phyloP scores from a whole-genome alignment of 176 grass and related monocot genomes.

The Ampelocalamus luodianensis region DNA sequence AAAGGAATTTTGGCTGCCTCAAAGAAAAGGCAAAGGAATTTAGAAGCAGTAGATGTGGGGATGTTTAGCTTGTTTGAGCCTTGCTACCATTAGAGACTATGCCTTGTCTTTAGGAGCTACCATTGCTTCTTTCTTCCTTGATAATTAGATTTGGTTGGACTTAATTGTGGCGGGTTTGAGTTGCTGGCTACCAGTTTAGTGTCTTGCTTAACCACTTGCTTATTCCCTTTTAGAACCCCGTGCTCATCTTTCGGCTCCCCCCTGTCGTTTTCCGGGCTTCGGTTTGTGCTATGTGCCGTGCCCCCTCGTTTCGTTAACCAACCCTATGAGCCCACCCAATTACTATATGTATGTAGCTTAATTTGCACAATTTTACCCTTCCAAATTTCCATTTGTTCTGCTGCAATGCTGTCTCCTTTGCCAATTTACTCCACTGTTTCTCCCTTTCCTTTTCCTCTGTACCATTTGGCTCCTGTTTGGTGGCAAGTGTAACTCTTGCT shows the following conservation, averaged over 20 bases:
- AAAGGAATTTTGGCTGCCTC: background rate
- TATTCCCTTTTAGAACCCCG: slow-evolving; percentile 15
- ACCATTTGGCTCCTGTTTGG: background rate
- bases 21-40: background rate
- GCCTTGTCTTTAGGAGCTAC: background rate
- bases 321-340: background rate
- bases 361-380: background rate
- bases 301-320: background rate
- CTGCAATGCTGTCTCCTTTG: background rate
- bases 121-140: background rate
- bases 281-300: slow-evolving; percentile 28
- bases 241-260: slow-evolving; percentile 20
- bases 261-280: slow-evolving; percentile 30
- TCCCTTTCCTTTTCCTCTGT: background rate
- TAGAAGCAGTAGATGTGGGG: background rate
- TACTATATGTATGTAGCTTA: fast-evolving
- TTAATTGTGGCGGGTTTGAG: slow-evolving; percentile 37
- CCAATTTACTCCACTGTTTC: background rate
- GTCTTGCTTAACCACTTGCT: slow-evolving; percentile 18
- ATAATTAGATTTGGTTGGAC: slow-evolving; percentile 27
- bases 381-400: background rate
- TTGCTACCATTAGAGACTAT: background rate
- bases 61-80: background rate
- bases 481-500: background rate
- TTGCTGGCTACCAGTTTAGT: background rate